A percentile compares a stretch with the other conserved stretches of the same genome.
phyloP scores from a whole-genome alignment of 192 early-diverging fungal genomes.

The Rhizophagus sp. region DNA sequence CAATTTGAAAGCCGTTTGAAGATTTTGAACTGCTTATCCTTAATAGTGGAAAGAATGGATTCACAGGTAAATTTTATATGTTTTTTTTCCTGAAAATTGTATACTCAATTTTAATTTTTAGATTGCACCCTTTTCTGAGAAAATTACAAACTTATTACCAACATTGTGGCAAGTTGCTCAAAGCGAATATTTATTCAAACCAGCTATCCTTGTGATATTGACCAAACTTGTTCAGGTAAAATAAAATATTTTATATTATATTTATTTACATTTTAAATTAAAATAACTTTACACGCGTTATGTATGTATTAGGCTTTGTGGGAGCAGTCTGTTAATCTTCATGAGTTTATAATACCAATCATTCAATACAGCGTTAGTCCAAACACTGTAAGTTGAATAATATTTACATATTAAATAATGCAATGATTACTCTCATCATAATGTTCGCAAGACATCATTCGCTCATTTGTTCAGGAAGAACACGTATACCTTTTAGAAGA shows the following conservation, averaged over 20 bases:
- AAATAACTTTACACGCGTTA: neutral
- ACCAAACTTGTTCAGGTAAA: conserved; percentile 70
- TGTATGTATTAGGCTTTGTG: conserved; percentile 55
- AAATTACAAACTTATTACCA: conserved; percentile 75
- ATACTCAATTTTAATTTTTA: conserved; percentile 30
- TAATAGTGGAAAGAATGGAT: conserved; percentile 79
- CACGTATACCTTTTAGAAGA: conserved; percentile 90
- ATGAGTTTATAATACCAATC: conserved; percentile 74
- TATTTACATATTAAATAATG: conserved; percentile 2
- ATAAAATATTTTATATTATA: conserved; percentile 5
- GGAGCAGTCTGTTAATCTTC: conserved; percentile 68
- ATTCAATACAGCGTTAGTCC: conserved; percentile 74
- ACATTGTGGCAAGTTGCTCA: conserved; percentile 77
- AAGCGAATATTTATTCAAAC: conserved; percentile 79
- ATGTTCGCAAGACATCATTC: neutral
- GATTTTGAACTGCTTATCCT: conserved; percentile 71
- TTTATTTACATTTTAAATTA: neutral
- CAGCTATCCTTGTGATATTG: conserved; percentile 73
- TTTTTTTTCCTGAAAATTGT: neutral
- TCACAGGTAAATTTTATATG: conserved; percentile 43
- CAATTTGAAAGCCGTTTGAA: conserved; percentile 77
- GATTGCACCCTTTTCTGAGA: conserved; percentile 71
- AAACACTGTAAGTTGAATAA: conserved; percentile 42
- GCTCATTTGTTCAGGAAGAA: conserved; percentile 47
- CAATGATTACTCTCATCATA: neutral